phyloP scores from a whole-genome alignment of 495 filamentous ascomycete species.

The Neurospora sp. region DNA sequence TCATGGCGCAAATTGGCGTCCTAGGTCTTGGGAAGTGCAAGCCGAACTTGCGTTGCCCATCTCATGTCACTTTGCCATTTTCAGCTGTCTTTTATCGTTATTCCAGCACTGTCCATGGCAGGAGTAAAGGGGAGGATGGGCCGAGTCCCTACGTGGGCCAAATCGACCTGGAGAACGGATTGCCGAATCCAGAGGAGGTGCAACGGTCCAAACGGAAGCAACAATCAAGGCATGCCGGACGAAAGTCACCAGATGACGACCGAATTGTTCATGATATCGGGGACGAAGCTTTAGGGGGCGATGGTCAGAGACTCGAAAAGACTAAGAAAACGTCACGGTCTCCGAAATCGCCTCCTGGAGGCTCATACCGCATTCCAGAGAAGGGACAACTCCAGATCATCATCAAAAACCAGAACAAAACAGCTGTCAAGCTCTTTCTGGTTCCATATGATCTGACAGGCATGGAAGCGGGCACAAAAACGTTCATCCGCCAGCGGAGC shows the following conservation, averaged over 20 bases:
- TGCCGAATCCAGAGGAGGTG: conserved; percentile 41
- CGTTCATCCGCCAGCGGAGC: conserved; percentile 89
- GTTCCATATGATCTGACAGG: conserved; percentile 92
- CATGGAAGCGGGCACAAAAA: conserved; percentile 93
- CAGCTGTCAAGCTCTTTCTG: conserved; percentile 88
- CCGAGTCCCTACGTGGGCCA: conserved; percentile 94
- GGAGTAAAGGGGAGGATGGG: conserved; percentile 58
- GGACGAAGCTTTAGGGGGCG: conserved; percentile 25
- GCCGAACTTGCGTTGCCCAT: conserved; percentile 70
- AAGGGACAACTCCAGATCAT: conserved; percentile 94
- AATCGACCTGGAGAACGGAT: conserved; percentile 78
- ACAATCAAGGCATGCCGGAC: conserved; percentile 22
- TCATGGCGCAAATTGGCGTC: conserved; percentile 92
- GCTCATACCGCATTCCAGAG: conserved; percentile 89
- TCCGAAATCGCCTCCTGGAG: conserved; percentile 64
- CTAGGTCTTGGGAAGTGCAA: conserved; percentile 87
- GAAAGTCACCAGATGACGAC: conserved; percentile 19
- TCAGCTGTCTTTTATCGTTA: conserved; percentile 97
- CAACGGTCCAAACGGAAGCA: conserved; percentile 38
- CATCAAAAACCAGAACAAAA: conserved; percentile 95
- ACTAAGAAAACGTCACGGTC: conserved; percentile 55
- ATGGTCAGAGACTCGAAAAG: conserved; percentile 32
- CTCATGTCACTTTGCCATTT: conserved; percentile 88
- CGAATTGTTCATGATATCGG: conserved; percentile 15
- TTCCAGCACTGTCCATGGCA: conserved; percentile 50